phyloP scores from a whole-genome alignment of 352 stramenopile species.

The Phytophthora sojae region DNA sequence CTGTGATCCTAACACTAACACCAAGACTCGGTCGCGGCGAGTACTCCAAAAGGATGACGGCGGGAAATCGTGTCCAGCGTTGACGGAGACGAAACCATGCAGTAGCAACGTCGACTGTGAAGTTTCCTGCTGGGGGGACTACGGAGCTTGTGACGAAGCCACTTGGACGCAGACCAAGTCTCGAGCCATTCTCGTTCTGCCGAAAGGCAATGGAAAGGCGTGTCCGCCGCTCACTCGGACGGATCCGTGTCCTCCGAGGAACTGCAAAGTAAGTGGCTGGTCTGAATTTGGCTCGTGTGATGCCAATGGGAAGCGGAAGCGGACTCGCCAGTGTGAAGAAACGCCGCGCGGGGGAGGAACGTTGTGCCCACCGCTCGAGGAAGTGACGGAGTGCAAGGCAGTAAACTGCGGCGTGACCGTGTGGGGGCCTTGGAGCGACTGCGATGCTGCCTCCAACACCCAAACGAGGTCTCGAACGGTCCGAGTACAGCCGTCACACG shows the following conservation, averaged over 20 bases:
- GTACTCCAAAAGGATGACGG: slow-evolving; percentile 43
- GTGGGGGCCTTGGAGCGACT: slow-evolving; percentile 59
- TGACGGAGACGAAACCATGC: slow-evolving; percentile 45
- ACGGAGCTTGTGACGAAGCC: slow-evolving; percentile 38
- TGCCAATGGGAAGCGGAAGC: slow-evolving; percentile 43
- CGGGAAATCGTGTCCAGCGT: slow-evolving; percentile 44
- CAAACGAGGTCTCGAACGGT: slow-evolving; percentile 52
- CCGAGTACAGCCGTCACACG: slow-evolving; percentile 41
- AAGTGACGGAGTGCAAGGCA: slow-evolving; percentile 44
- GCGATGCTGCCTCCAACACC: slow-evolving; percentile 34
- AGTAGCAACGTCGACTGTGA: slow-evolving; percentile 52
- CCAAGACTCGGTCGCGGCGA: slow-evolving; percentile 46
- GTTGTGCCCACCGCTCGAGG: slow-evolving; percentile 49
- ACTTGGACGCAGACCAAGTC: slow-evolving; percentile 38
- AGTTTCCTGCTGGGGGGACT: slow-evolving; percentile 56
- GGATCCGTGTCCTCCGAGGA: slow-evolving; percentile 40
- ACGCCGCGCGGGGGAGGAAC: slow-evolving; percentile 46
- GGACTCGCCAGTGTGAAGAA: slow-evolving; percentile 41
- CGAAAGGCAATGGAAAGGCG: slow-evolving; percentile 42
- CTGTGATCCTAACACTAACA: slow-evolving; percentile 41
- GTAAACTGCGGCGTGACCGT: slow-evolving; percentile 61
- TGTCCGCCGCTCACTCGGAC: slow-evolving; percentile 49
- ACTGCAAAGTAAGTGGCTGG: slow-evolving; percentile 71
- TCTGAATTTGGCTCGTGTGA: slow-evolving; percentile 50
- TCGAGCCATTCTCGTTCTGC: slow-evolving; percentile 47